Conservation (phyloP, 768 basidiomycete species). For the Suillus subluteus region DNA sequence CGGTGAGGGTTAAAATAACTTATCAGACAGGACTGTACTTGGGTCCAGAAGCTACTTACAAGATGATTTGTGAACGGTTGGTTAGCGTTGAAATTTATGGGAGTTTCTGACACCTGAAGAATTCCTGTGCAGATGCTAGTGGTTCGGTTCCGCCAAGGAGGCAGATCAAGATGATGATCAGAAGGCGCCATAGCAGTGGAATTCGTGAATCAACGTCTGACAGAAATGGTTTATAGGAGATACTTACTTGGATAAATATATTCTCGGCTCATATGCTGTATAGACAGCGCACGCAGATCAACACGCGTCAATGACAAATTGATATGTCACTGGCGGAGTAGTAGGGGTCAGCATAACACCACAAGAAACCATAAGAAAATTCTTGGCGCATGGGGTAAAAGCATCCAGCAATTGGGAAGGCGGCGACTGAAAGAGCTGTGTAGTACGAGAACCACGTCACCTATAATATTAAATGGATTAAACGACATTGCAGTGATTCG, state of each 20-base stretch:
- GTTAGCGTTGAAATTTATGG: background rate
- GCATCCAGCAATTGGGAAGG: background rate
- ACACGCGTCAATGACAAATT: background rate
- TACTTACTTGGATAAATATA: background rate
- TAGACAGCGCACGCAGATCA: background rate
- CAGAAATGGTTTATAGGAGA: background rate
- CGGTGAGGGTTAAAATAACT: background rate
- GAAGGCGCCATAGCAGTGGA: background rate
- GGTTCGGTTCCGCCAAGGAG: background rate
- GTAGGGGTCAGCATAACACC: background rate
- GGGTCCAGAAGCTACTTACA: background rate
- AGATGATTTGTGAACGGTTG: no score
- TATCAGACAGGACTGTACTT: background rate
- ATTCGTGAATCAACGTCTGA: background rate
- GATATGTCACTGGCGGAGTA: background rate
- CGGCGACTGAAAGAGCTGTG: background rate
- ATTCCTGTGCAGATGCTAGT: background rate
- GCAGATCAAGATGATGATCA: background rate
- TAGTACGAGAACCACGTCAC: background rate
- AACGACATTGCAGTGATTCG: background rate
- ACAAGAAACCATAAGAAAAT: background rate
- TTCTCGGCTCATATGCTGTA: background rate
- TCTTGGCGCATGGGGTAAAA: background rate
- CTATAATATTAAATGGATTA: no score
- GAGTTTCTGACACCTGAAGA: no score